These are phyloP conservation scores for Blastobotrys buckinghamii DNA, from an alignment of 1,139 yeast species.

Conservation along the genomic window DNA sequence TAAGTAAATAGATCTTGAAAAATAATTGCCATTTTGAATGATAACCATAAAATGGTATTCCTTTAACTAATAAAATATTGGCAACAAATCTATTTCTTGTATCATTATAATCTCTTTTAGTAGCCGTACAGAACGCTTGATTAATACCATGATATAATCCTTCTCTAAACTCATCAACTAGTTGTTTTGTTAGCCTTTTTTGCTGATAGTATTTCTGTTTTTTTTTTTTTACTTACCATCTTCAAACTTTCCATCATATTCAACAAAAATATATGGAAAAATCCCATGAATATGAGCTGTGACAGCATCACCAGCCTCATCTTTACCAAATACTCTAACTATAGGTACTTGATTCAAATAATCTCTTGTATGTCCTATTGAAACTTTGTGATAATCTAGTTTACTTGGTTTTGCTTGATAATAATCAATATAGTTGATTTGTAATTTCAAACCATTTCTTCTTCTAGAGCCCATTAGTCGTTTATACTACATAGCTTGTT, in stretches of 20 bases:
- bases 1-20: slow-evolving; percentile 61
- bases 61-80: slow-evolving; percentile 62
- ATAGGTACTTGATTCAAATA: slow-evolving; percentile 54
- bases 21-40: slow-evolving; percentile 57
- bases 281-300: slow-evolving; percentile 76
- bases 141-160: slow-evolving; percentile 27
- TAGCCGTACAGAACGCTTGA: slow-evolving; percentile 26
- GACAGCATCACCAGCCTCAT: slow-evolving; percentile 49
- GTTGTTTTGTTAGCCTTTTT: too few relatives aligned
- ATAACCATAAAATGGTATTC: slow-evolving; percentile 79
- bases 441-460: slow-evolving; percentile 23
- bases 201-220: slow-evolving; percentile 15
- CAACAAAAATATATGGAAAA: slow-evolving; percentile 73
- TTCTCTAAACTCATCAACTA: slow-evolving; percentile 22
- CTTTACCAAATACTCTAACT: slow-evolving; percentile 67
- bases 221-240: slow-evolving; percentile 17
- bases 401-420: slow-evolving; percentile 48
- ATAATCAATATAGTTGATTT: slow-evolving; percentile 45
- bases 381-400: slow-evolving; percentile 36
- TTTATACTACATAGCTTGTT: too few relatives aligned
- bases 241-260: slow-evolving; percentile 40
- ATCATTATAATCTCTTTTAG: slow-evolving; percentile 25
- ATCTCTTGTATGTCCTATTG: slow-evolving; percentile 20
- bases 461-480: too few relatives aligned
- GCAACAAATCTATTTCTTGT: slow-evolving; percentile 50